Percentiles rank a stretch among this genome's conserved stretches.
These are phyloP conservation scores for Pythium scleroteichum DNA, from an alignment of 352 stramenopile species.

Conservation along the genomic window DNA sequence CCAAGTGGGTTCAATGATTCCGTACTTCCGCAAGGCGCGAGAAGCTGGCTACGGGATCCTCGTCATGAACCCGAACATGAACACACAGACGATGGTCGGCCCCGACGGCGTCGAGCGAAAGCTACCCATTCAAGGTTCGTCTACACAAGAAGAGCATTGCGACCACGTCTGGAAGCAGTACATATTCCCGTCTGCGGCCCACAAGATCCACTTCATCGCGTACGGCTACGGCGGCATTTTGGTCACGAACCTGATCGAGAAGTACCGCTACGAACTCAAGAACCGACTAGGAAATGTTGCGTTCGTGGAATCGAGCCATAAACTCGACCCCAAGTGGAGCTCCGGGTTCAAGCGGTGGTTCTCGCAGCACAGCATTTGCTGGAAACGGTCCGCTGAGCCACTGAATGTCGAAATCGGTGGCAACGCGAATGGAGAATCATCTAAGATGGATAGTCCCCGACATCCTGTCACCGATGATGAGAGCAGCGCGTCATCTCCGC, in stretches of 20 bases:
- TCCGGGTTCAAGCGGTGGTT: conserved; percentile 80
- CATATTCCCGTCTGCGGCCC: conserved; percentile 72
- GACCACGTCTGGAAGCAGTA: conserved; percentile 89
- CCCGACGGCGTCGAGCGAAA: conserved; percentile 62
- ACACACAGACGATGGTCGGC: conserved; percentile 80
- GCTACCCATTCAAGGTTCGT: conserved; percentile 78
- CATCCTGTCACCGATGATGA: conserved; percentile 12
- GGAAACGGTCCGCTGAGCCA: conserved; percentile 63
- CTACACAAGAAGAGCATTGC: conserved; percentile 86
- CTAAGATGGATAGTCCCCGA: conserved; percentile 6
- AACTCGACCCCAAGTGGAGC: conserved; percentile 72
- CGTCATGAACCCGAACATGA: conserved; percentile 92
- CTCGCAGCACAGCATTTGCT: conserved; percentile 79
- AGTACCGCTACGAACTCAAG: conserved; percentile 76
- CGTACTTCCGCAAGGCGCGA: conserved; percentile 81
- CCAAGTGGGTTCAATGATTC: conserved; percentile 87
- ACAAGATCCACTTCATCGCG: conserved; percentile 89
- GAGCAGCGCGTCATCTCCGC: conserved; percentile 13
- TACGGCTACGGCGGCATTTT: conserved; percentile 84
- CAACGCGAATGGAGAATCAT: conserved; percentile 20
- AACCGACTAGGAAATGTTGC: conserved; percentile 83
- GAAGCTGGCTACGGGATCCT: conserved; percentile 79
- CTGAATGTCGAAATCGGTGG: conserved; percentile 49
- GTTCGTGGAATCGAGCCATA: conserved; percentile 88
- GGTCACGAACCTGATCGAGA: conserved; percentile 80